Conservation (phyloP, 2,329 filamentous ascomycete species). For the Talaromyces sp. region DNA sequence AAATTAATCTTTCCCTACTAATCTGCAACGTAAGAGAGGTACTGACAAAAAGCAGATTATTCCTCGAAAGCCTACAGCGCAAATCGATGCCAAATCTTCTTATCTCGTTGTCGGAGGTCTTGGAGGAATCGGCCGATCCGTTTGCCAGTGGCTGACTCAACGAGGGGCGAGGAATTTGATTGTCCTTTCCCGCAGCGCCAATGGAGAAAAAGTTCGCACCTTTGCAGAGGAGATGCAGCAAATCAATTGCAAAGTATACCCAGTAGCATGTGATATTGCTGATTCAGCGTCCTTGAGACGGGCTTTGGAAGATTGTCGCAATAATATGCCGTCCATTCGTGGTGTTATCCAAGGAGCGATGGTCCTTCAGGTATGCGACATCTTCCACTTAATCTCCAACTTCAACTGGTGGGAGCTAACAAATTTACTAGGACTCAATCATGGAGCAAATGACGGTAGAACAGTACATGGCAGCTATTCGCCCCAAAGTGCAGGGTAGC, state of each 20-base stretch:
- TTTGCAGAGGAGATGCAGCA: background rate
- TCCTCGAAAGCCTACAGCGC: background rate
- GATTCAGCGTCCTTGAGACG: background rate
- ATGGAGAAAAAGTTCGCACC: background rate
- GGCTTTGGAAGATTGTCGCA: background rate
- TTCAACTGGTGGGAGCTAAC: background rate
- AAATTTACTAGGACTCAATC: background rate
- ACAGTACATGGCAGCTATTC: background rate
- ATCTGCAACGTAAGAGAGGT: background rate
- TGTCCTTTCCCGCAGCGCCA: background rate
- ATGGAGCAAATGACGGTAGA: background rate
- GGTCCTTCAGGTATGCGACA: constrained; percentile 16
- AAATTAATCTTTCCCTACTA: background rate
- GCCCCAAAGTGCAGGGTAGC: background rate
- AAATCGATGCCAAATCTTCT: background rate
- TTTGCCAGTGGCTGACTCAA: background rate
- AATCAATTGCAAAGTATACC: background rate
- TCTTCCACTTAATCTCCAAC: background rate
- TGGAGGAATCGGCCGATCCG: background rate
- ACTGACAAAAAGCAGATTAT: background rate
- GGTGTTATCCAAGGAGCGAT: constrained; percentile 2
- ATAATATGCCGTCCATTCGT: background rate
- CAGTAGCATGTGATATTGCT: background rate
- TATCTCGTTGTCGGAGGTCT: background rate
- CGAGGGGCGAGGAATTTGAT: background rate